Base-by-base conservation (phyloP, 257 asterid genomes). In the Solanum gandarillasii region DNA sequence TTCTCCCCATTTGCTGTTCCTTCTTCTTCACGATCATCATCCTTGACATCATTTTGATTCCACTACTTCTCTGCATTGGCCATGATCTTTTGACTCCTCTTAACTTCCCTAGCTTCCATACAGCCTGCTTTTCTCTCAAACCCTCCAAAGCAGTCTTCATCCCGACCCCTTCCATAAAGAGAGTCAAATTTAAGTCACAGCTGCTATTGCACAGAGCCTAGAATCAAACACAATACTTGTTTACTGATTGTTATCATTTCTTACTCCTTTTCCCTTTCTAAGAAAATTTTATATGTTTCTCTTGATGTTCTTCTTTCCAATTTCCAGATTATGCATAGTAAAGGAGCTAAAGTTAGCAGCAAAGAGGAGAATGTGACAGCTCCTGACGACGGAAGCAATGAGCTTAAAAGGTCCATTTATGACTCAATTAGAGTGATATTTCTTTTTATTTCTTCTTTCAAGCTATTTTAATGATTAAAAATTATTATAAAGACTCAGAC, bases 241-340 rank as follows among this genome's bases (percentile, higher is more conserved):
- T 39, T 78, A 39, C 35, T 78, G 55, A 39, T 12, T 39, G n/a
- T n/a, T 85, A 25, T 38, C 48, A 27, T 65, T 55, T 85, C 43
- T 39, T 68, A 41, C 62, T 39, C 87, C 68, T 32, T 86, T 43
- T 70, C 21, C 13, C 32, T 20, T 46, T n/a, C 36, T 81, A 46
- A 81, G 67, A 48, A 81, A 81, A 52, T 9, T 29, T 81, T 48
- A 29, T 31, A 10, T 46, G 27, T 27, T 43, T 60, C 8, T 31
- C 21, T 35, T 31, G 38, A 55, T 90, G 67, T 46, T 25, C 41
- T 46, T 25, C 72, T 67, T 73, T 41, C 23, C 83, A 74, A 52
- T 74, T 87, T 72, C 65, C 93, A 95, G 98, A 83, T 34, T 88
- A 91, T 92, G 95, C 95, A 95, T 89, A 91, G 88, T 70, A 79